Base-by-base conservation (phyloP, 768 basidiomycete species). In the Phaeotremella fagi region DNA sequence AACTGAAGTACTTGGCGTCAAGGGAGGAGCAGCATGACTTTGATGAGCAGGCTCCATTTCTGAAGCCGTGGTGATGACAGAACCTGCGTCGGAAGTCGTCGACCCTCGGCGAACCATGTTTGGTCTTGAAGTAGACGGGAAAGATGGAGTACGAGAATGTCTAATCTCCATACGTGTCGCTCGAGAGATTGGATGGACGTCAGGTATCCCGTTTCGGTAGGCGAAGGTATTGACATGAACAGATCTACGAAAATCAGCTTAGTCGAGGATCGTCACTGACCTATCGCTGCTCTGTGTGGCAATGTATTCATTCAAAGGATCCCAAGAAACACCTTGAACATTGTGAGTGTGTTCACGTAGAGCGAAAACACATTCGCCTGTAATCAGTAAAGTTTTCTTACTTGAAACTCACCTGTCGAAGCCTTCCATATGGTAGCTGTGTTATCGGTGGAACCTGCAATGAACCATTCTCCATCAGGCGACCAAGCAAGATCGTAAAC, bases 271-370 rank as follows among this genome's bases (percentile, higher is more conserved):
- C 4, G 23, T 15, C n/a, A 38, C 46, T 76, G 54, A 77, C 77
- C 94, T 82, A 75, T 99, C 95, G 66, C 86, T 89, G 73, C 88
- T 90, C 70, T 99, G 95, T 0, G 95, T 98, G 3, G 95, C 92
- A 56, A 99, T 88, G 70, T 87, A 98, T 73, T 95, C 90, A 72
- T 94, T 91, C 64, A 95, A 76, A 1, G 95, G 95, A 61, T 99
- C 95, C 95, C 95, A 99, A 0, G 94, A 89, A 25, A 98, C 95
- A 7, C 95, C 95, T 77, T 99, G 95, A 0, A 99, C 95, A 70
- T 88, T 97, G 74, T 98, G 94, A 28, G 81, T 83, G 74, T 99
- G 95, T 66, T 98, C 94, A 1, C 88, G 86, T 55, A 65, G 24
- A 29, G 57, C 45, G 37, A 61, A 58, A 31, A 65, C 67, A 36